These are phyloP conservation scores for Papiliotrema nemorosa DNA, from an alignment of 1,284 basidiomycete genomes.

Conservation along the genomic window DNA sequence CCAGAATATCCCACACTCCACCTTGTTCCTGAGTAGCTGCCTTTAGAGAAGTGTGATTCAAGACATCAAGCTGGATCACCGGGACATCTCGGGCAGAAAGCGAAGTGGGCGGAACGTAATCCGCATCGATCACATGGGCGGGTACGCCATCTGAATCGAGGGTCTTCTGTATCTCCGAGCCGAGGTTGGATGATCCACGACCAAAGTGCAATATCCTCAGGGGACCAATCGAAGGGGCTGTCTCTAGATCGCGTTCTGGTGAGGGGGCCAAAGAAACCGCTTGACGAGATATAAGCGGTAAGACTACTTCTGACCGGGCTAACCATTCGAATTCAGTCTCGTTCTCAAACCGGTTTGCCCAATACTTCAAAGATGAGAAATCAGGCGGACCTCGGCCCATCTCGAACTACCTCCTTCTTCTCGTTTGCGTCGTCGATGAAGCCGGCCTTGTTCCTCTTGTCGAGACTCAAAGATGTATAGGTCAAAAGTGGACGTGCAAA, in stretches of 20 bases:
- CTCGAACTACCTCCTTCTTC: background rate
- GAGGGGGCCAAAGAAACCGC: background rate
- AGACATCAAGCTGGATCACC: slow-evolving; percentile 8
- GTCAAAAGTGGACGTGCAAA: no score
- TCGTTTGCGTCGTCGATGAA: background rate
- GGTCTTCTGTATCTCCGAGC: slow-evolving; percentile 10
- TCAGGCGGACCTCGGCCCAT: slow-evolving; percentile 17
- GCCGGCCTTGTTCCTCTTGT: background rate
- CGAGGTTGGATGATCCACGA: slow-evolving; percentile 36
- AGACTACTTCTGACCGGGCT: slow-evolving; percentile 15
- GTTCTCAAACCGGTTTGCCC: slow-evolving; percentile 29
- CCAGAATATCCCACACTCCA: slow-evolving; percentile 27
- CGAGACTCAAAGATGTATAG: no score
- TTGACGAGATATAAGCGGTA: slow-evolving; percentile 25
- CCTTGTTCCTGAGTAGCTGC: background rate
- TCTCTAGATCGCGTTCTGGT: background rate
- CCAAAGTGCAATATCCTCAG: slow-evolving; percentile 35
- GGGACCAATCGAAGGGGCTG: background rate
- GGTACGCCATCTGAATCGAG: background rate
- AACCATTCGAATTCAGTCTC: slow-evolving; percentile 43
- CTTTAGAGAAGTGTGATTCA: background rate
- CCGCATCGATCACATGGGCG: slow-evolving; percentile 29
- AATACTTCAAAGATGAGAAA: slow-evolving; percentile 39
- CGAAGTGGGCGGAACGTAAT: slow-evolving; percentile 24
- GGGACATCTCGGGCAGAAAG: slow-evolving; percentile 1